A percentile compares a stretch with the other conserved stretches of the same genome.
These are phyloP conservation scores for Saccharomycopsis sp. DNA, from an alignment of 805 yeast genomes.

Conservation along the genomic window DNA sequence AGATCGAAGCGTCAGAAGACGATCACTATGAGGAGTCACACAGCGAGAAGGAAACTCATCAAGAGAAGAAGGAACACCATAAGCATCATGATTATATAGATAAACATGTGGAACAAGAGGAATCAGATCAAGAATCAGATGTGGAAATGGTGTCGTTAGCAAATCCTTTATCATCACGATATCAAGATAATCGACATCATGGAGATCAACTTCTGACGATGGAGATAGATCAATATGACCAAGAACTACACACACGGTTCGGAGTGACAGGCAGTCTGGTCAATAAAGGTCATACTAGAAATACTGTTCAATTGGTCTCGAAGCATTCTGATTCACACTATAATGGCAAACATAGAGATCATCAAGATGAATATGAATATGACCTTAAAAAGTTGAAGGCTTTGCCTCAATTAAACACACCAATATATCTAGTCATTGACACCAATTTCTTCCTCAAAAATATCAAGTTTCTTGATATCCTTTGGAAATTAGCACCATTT, in stretches of 20 bases:
- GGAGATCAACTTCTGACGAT: background rate
- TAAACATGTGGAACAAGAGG: too few relatives aligned
- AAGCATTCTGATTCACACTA: background rate
- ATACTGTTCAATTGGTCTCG: background rate
- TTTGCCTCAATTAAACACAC: background rate
- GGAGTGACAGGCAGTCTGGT: background rate
- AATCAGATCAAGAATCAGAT: background rate
- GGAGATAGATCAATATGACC: background rate
- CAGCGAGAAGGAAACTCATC: background rate
- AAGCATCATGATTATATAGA: too few relatives aligned
- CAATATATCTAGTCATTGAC: constrained; percentile 51
- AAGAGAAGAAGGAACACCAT: too few relatives aligned
- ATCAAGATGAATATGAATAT: background rate
- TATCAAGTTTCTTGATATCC: constrained; percentile 47
- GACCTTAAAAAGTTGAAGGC: background rate
- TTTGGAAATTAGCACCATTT: constrained; percentile 35
- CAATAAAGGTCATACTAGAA: background rate
- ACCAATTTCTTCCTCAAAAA: constrained; percentile 80
- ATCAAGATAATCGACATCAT: background rate
- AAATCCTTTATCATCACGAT: background rate
- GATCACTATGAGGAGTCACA: constrained; percentile 65
- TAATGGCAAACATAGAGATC: background rate
- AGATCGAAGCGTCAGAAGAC: background rate
- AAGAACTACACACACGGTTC: background rate
- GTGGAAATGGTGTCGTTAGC: background rate